Conservation (phyloP, 768 basidiomycete species). For the Coprinopsis sp. region DNA sequence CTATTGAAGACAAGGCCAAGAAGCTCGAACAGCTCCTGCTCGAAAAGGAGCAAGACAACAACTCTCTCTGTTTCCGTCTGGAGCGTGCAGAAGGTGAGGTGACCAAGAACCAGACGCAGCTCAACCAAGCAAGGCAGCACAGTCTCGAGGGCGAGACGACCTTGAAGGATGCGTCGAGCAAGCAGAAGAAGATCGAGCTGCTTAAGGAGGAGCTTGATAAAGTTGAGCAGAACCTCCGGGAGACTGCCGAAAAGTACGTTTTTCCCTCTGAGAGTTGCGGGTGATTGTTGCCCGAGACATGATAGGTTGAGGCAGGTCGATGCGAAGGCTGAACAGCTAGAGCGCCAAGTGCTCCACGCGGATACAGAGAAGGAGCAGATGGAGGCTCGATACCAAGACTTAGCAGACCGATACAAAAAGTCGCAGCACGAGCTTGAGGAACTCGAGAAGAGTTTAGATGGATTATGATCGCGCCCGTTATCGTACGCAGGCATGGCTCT, state of each 20-base stretch:
- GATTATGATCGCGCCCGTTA: neutral
- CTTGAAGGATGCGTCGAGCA: slow-evolving; percentile 53
- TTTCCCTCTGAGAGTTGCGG: slow-evolving; percentile 9
- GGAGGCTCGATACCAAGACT: slow-evolving; percentile 75
- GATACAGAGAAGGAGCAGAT: slow-evolving; percentile 90
- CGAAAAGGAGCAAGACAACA: slow-evolving; percentile 81
- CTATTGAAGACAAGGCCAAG: slow-evolving; percentile 82
- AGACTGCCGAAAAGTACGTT: slow-evolving; percentile 92
- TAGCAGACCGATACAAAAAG: neutral
- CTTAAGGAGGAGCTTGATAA: slow-evolving; percentile 94
- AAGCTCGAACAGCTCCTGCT: slow-evolving; percentile 66
- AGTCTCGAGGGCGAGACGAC: slow-evolving; percentile 70
- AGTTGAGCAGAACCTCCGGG: slow-evolving; percentile 95
- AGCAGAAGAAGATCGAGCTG: slow-evolving; percentile 80
- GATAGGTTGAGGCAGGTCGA: slow-evolving; percentile 94
- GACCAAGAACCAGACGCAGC: slow-evolving; percentile 63
- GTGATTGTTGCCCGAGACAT: neutral
- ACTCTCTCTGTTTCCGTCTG: slow-evolving; percentile 72
- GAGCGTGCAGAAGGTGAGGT: slow-evolving; percentile 59
- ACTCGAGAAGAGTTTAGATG: slow-evolving; percentile 1
- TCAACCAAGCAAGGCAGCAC: slow-evolving; percentile 60
- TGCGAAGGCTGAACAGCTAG: slow-evolving; percentile 98
- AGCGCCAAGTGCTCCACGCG: slow-evolving; percentile 78
- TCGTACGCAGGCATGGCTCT: no score
- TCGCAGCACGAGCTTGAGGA: slow-evolving; percentile 1